Conservation (phyloP, 257 asterid species). For the Solanum pimpinellifolium region DNA sequence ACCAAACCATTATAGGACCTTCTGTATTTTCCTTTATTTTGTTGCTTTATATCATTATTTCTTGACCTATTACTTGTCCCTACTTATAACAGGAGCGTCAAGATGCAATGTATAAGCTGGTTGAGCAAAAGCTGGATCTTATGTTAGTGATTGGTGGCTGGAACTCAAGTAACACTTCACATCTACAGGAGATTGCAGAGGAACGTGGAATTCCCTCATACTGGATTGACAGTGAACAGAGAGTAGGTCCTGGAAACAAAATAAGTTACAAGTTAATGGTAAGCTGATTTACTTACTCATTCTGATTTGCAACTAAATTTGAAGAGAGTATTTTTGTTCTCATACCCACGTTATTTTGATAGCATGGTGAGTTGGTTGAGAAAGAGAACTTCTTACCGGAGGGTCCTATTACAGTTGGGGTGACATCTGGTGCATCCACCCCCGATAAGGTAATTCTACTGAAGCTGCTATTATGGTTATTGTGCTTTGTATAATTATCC, state of each 20-base stretch:
- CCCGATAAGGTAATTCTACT: slow-evolving; percentile 75
- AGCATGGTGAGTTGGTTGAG: slow-evolving; percentile 99
- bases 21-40: not conserved
- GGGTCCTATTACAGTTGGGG: slow-evolving; percentile 82
- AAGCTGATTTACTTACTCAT: not conserved
- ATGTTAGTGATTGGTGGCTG: slow-evolving; percentile 95
- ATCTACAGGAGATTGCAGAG: slow-evolving; percentile 93
- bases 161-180: slow-evolving; percentile 99
- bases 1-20: not conserved
- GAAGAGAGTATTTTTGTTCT: not conserved
- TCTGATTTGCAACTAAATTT: not conserved
- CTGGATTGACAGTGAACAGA: slow-evolving; percentile 83
- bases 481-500: not conserved
- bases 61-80: not conserved
- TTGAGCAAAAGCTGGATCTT: slow-evolving; percentile 65
- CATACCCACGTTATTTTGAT: not conserved
- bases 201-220: slow-evolving; percentile 87
- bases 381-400: slow-evolving; percentile 77
- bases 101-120: slow-evolving; percentile 98
- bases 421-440: slow-evolving; percentile 98
- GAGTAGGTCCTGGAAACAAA: slow-evolving; percentile 89
- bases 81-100: slow-evolving; percentile 64
- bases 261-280: slow-evolving; percentile 78
- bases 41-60: not conserved
- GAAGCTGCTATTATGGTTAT: not conserved